Evolutionary conservation across 1,284 basidiomycete species (phyloP).

Genomic region (Rhodotorula sp.): DNA sequence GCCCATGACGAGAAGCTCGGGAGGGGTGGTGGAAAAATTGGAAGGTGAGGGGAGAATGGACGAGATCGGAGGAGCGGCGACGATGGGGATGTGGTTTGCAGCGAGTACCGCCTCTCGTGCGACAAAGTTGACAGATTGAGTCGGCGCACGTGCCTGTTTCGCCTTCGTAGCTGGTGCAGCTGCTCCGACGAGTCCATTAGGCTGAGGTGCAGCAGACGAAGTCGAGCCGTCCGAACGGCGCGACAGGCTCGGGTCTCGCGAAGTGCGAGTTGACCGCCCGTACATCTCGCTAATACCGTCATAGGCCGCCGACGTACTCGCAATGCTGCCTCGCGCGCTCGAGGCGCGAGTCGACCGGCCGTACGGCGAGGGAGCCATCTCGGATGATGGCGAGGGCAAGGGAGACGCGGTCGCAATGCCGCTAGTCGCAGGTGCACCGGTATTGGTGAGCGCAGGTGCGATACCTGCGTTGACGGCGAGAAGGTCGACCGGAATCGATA

Average conservation of each 20-base stretch:
- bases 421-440: background rate
- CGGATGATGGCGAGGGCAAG: background rate
- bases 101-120: slow-evolving; percentile 38
- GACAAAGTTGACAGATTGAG: slow-evolving; percentile 33
- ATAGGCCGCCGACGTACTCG: background rate
- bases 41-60: background rate
- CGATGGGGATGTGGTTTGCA: slow-evolving; percentile 16
- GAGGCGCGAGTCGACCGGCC: slow-evolving; percentile 1
- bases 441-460: slow-evolving; percentile 26
- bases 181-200: background rate
- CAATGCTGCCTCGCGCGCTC: background rate
- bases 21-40: slow-evolving; percentile 12
- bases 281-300: background rate
- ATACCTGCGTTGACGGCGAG: slow-evolving; percentile 31
- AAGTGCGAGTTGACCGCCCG: background rate
- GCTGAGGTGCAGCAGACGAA: background rate
- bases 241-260: slow-evolving; percentile 1
- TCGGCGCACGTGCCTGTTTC: background rate
- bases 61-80: background rate
- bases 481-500: slow-evolving; percentile 24
- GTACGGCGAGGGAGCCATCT: background rate
- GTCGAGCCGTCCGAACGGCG: slow-evolving; percentile 1
- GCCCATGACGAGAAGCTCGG: slow-evolving; percentile 65
- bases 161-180: background rate
- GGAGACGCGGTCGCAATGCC: slow-evolving; percentile 9